These are phyloP conservation scores for Rhododendron molle DNA, from an alignment of 148 eudicot species.

Conservation along the genomic window DNA sequence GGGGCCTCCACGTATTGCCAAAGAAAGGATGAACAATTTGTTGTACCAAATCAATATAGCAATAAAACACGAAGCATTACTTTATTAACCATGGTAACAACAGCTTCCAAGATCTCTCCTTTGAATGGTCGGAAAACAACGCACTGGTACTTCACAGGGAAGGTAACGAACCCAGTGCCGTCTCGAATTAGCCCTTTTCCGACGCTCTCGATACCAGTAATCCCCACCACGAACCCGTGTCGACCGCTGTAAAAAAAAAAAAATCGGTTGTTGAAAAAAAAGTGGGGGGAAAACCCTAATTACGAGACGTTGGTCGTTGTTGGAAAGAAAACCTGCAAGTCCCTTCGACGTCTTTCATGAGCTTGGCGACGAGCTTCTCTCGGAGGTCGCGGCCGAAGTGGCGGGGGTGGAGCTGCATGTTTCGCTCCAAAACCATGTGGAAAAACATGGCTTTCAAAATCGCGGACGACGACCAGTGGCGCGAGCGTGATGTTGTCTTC, in stretches of 20 bases:
- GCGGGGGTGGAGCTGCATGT: constrained; percentile 93
- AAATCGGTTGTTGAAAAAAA: background rate
- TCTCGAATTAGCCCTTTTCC: constrained; percentile 91
- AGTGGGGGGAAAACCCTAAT: background rate
- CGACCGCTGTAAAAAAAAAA: constrained; percentile 51
- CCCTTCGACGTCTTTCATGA: constrained; percentile 92
- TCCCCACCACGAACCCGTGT: constrained; percentile 91
- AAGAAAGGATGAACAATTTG: background rate
- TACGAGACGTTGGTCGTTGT: background rate
- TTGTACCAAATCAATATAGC: background rate
- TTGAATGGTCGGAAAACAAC: constrained; percentile 95
- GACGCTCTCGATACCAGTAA: constrained; percentile 78
- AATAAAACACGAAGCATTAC: constrained; percentile 19
- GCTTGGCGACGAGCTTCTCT: constrained; percentile 77
- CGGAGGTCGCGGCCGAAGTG: constrained; percentile 90
- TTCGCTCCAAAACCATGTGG: constrained; percentile 84
- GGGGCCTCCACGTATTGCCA: background rate
- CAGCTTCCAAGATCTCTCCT: constrained; percentile 91
- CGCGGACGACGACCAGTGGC: background rate
- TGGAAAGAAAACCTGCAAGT: constrained; percentile 68
- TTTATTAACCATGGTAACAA: constrained; percentile 98
- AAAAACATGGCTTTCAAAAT: constrained; percentile 53
- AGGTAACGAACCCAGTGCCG: constrained; percentile 92
- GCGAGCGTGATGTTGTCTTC: background rate
- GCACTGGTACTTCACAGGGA: constrained; percentile 85